Base-by-base conservation (phyloP, 306 rosid genomes). In the Lupinus albus region DNA sequence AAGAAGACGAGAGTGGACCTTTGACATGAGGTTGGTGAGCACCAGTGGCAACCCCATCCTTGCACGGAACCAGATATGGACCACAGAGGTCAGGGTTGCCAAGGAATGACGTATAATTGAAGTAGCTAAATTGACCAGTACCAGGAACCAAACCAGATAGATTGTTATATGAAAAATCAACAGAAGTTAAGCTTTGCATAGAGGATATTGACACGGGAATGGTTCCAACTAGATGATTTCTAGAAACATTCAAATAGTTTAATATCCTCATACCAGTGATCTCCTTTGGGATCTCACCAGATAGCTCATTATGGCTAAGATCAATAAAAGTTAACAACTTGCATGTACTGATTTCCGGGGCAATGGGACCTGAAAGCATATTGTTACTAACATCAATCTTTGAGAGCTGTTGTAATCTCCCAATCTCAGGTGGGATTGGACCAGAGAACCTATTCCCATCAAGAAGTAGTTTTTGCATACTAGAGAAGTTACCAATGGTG, bases 101-200 rank as follows among this genome's bases (percentile, higher is more conserved):
- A 12, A 86, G 61, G 64, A 92, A 92, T 9, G 98, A 92, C 9
- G 98, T 89, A 84, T 83, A 87, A 76, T 92, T 92, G 80, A 92
- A 92, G 85, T 92, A 89, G 61, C 98, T 92, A 64, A 92, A 92
- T 73, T 92, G 98, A 18, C 98, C 98, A 0, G 96, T 87, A 4
- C 96, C 89, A 18, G 96, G 98, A 73, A 92, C 98, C 86, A 89
- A 82, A 65, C 98, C 98, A 53, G 98, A 89, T 68, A 92, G 89
- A 82, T 92, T 89, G 83, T 92, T 92, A 52, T 83, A 92, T 1
- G 98, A 92, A 78, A 92, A 92, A 79, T 92, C 98, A 68, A 89
- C 93, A 8, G 93, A 86, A 6, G 98, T 92, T 52, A 92, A 79
- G 76, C 98, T 92, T 54, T 92, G 98, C 98, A 92, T 92, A 7